A percentile compares a stretch with the other conserved stretches of the same genome.
Evolutionary conservation across 1,139 yeast genomes (phyloP).

Genomic region (Suhomyces chickasaworum): DNA sequence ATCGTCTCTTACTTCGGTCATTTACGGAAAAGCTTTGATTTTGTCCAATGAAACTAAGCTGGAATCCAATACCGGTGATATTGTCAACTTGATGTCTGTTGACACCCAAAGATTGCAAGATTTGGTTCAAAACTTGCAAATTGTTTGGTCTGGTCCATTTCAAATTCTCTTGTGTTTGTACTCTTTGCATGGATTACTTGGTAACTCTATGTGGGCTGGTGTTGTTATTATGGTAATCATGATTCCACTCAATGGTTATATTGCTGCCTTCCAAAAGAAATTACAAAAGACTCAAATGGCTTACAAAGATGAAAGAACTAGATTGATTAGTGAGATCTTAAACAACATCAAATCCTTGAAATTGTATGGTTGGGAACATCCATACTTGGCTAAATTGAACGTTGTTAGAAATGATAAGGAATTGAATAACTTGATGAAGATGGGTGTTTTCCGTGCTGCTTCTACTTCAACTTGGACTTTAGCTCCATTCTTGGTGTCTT

Average conservation of each 20-base stretch:
- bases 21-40: constrained; percentile 77
- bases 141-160: constrained; percentile 96
- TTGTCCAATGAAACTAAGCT: constrained; percentile 85
- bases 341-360: constrained; percentile 91
- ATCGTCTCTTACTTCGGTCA: constrained; percentile 74
- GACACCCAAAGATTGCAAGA: constrained; percentile 95
- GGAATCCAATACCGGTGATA: constrained; percentile 88
- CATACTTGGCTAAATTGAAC: constrained; percentile 72
- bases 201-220: constrained; percentile 97
- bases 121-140: constrained; percentile 79
- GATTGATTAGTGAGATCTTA: constrained; percentile 80
- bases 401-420: constrained; percentile 89
- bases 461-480: constrained; percentile 79
- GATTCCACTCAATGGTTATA: constrained; percentile 79
- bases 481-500: constrained; percentile 89
- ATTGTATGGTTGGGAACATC: constrained; percentile 92
- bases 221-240: constrained; percentile 78
- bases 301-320: constrained; percentile 48
- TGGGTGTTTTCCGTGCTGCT: constrained; percentile 77
- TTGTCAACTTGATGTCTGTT: constrained; percentile 95
- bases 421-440: constrained; percentile 69
- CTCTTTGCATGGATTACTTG: constrained; percentile 74
- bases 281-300: constrained; percentile 65
- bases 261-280: constrained; percentile 73
- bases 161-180: constrained; percentile 80